Base-by-base conservation (phyloP, 2,329 filamentous ascomycete genomes). In the Fusarium caatingaense region DNA sequence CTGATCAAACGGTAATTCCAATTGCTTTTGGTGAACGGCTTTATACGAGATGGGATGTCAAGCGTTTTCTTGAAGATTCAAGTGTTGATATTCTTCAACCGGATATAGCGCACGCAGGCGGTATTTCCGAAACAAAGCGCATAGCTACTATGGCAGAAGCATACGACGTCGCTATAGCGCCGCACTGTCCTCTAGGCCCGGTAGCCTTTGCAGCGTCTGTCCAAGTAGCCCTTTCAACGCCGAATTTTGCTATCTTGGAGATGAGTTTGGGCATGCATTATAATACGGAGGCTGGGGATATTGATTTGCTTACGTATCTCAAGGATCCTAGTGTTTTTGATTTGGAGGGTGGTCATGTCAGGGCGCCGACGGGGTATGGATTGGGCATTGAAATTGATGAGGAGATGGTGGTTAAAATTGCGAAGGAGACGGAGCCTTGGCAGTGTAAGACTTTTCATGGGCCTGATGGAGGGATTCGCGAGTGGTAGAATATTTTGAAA, bases 201-300 rank as follows among this genome's bases (percentile, higher is more conserved):
- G 90, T 94, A 51, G 90, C 92, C 0, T 81, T 93, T 18, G 92
- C 92, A 1, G 92, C 92, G 0, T 89, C 86, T 58, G 83, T 93
- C 42, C 91, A 93, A 67, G 86, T 93, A 2, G 89, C 88, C 25
- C 82, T 86, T 21, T 81, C 80, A 12, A 87, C 81, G 21, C 85
- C 84, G 21, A 93, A 91, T 77, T 93, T 91, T 76, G 87, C 86
- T 1, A 93, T 94, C 32, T 89, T 92, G 74, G 92, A 94, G 78
- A 93, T 93, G 92, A 91, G 89, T 56, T 75, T 93, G 30, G 92
- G 92, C 0, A 94, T 94, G 72, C 92, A 94, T 76, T 94, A 94
- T 76, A 94, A 94, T 71, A 86, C 84, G 0, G 89, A 87, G 3
- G 84, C 84, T 2, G 89, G 87, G 3, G 84, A 87, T 4, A 83